These are phyloP conservation scores for Termitomyces sp. DNA, from an alignment of 768 basidiomycete genomes.

Conservation along the genomic window DNA sequence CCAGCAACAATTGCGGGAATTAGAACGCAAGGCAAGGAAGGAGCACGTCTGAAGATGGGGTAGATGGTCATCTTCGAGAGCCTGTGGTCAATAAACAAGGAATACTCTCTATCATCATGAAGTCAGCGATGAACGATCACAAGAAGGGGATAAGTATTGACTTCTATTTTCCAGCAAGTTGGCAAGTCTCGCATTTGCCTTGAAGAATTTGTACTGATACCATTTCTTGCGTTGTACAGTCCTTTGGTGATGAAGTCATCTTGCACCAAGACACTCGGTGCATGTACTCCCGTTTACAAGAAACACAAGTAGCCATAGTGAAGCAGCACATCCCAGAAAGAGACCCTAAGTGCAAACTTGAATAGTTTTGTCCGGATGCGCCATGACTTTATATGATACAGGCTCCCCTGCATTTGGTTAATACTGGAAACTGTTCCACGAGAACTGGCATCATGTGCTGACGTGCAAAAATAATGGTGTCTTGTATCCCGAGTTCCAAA, in stretches of 20 bases:
- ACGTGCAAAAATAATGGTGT: neutral
- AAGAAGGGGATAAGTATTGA: neutral
- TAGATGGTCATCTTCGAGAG: neutral
- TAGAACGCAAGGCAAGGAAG: neutral
- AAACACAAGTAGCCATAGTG: neutral
- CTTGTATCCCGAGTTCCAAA: neutral
- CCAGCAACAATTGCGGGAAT: neutral
- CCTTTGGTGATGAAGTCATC: neutral
- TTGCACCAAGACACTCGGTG: neutral
- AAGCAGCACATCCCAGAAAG: neutral
- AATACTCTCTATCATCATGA: neutral
- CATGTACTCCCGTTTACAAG: neutral
- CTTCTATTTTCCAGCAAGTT: neutral
- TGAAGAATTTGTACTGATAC: neutral
- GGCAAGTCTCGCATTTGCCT: neutral
- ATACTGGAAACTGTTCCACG: neutral
- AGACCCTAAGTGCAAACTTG: neutral
- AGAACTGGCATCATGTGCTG: slow-evolving; percentile 1
- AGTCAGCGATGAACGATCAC: neutral
- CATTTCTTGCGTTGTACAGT: neutral
- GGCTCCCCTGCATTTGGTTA: neutral
- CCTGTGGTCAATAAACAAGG: neutral
- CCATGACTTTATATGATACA: neutral
- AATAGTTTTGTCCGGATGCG: neutral
- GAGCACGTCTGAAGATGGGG: neutral